These are phyloP conservation scores for Elymus sibiricus DNA, from an alignment of 176 grass and related monocot species.

Conservation along the genomic window DNA sequence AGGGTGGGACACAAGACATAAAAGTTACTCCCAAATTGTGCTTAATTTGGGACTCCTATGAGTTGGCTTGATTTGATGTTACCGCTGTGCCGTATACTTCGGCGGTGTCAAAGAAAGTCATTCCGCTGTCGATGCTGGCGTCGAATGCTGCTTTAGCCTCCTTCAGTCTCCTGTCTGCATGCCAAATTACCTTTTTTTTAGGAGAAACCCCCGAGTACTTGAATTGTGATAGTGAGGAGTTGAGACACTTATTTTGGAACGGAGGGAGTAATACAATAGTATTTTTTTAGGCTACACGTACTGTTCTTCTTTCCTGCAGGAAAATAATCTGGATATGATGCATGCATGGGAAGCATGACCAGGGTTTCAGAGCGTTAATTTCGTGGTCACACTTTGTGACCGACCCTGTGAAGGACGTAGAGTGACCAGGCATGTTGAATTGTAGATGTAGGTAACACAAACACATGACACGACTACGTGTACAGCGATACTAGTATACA, in stretches of 20 bases:
- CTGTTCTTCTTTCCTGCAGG: not conserved
- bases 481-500: too few relatives aligned
- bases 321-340: not conserved
- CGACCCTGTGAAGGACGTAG: not conserved
- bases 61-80: not conserved
- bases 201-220: too few relatives aligned
- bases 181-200: not conserved
- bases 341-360: constrained; percentile 7
- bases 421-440: too few relatives aligned
- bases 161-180: constrained; percentile 74
- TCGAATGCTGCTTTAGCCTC: constrained; percentile 78
- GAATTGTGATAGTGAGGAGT: too few relatives aligned
- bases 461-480: too few relatives aligned
- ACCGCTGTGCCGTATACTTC: constrained; percentile 87
- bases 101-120: constrained; percentile 91
- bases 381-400: not conserved
- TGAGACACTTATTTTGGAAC: too few relatives aligned
- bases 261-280: too few relatives aligned
- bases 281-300: too few relatives aligned
- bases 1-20: not conserved
- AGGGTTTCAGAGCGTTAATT: not conserved
- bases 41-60: not conserved
- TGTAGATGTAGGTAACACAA: too few relatives aligned
- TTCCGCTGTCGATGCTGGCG: constrained; percentile 71
- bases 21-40: not conserved